Conservation (phyloP, 805 yeast genomes). For the Komagataella mondaviorum region DNA sequence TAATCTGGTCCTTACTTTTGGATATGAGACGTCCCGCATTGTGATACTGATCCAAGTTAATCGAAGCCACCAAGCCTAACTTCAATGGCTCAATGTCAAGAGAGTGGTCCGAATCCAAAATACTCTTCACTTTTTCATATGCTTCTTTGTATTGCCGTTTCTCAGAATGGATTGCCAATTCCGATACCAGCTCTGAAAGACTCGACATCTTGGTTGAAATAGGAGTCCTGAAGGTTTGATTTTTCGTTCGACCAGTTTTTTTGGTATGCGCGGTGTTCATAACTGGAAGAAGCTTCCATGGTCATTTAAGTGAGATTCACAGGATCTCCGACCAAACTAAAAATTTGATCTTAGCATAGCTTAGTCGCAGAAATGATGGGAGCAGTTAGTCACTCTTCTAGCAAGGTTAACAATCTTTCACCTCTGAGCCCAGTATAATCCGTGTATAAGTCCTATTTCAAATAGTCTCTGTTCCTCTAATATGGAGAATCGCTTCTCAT, state of each 20-base stretch:
- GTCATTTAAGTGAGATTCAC: neutral
- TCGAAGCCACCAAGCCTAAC: slow-evolving; percentile 41
- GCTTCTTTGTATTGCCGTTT: slow-evolving; percentile 22
- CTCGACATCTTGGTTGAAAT: slow-evolving; percentile 10
- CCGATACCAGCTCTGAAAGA: slow-evolving; percentile 18
- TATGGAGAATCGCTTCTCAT: neutral
- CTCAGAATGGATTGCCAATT: slow-evolving; percentile 20
- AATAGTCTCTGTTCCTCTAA: neutral
- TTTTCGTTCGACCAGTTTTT: slow-evolving; percentile 4
- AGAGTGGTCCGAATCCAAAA: slow-evolving; percentile 13
- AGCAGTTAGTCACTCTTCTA: too few species aligned
- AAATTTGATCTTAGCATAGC: too few species aligned
- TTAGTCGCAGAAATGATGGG: too few species aligned
- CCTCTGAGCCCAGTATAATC: neutral
- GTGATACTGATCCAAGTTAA: slow-evolving; percentile 42
- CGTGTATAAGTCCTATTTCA: neutral
- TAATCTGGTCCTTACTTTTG: slow-evolving; percentile 16
- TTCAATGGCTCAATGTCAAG: slow-evolving; percentile 17
- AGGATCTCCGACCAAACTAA: neutral
- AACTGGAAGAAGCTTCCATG: neutral
- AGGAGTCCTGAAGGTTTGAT: neutral
- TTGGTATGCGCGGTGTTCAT: slow-evolving; percentile 1
- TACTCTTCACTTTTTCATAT: slow-evolving; percentile 14
- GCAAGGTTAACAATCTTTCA: neutral
- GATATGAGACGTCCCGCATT: slow-evolving; percentile 25